phyloP scores from a whole-genome alignment of 305 asterid genomes.

The Fraxinus platypoda region DNA sequence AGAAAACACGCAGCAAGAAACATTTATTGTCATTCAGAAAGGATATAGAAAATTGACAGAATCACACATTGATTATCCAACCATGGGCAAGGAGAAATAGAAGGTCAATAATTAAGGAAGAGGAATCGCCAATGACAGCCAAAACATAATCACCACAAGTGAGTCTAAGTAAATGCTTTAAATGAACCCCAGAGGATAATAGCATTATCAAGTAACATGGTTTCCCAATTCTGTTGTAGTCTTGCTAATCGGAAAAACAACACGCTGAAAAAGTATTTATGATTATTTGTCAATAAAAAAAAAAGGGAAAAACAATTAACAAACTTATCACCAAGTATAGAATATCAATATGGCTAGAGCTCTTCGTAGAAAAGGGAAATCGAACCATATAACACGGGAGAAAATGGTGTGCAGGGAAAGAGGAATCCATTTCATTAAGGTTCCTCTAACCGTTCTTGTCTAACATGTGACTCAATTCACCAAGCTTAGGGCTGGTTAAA shows the following conservation, averaged over 20 bases:
- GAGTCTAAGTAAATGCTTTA: neutral
- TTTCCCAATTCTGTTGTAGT: neutral
- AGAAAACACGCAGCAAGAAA: neutral
- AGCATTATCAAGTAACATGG: neutral
- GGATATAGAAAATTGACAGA: neutral
- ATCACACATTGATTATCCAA: neutral
- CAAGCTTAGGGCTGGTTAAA: neutral
- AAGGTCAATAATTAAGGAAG: neutral
- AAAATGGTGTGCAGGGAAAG: neutral
- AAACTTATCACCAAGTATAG: neutral
- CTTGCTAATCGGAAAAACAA: neutral
- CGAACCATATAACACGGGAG: neutral
- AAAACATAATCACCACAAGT: neutral
- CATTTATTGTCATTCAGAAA: neutral
- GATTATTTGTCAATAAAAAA: neutral
- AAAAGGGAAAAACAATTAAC: neutral
- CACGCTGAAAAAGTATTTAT: neutral
- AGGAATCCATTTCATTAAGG: neutral
- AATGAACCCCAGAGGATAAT: neutral
- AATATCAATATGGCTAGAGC: neutral
- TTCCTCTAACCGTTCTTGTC: neutral
- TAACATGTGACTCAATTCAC: neutral
- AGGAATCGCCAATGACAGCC: neutral
- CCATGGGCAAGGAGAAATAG: neutral
- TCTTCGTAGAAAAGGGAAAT: neutral